Evolutionary conservation across 805 yeast genomes (phyloP).

Genomic region (Phaffomyces thermotolerans): DNA sequence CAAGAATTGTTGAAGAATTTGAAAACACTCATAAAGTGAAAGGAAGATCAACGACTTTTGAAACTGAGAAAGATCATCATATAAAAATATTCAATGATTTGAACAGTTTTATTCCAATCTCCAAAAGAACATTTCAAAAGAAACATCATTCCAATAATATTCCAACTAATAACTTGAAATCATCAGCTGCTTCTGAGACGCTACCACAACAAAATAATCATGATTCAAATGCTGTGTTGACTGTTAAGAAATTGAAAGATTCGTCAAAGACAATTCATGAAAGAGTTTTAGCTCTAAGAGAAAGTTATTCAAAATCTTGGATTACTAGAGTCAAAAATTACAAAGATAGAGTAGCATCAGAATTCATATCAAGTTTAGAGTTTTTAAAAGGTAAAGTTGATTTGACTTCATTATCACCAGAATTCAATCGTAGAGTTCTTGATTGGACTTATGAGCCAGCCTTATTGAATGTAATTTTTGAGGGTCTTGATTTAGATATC

Average conservation of each 20-base stretch:
- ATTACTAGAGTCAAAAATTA: constrained; percentile 49
- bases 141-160: not conserved
- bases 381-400: constrained; percentile 37
- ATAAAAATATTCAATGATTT: constrained; percentile 4
- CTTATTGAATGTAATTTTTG: constrained; percentile 43
- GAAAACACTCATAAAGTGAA: constrained; percentile 5
- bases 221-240: not conserved
- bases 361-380: constrained; percentile 32
- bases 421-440: constrained; percentile 38
- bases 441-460: constrained; percentile 43
- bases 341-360: constrained; percentile 32
- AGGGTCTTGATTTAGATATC: constrained; percentile 40
- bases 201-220: not conserved
- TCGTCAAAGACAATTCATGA: constrained; percentile 1
- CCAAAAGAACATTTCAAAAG: constrained; percentile 5
- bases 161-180: not conserved
- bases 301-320: constrained; percentile 62
- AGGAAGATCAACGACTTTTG: constrained; percentile 9
- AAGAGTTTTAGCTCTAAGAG: constrained; percentile 26
- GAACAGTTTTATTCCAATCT: constrained; percentile 4
- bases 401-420: constrained; percentile 28
- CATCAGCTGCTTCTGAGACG: constrained; percentile 3
- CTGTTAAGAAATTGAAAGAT: not conserved
- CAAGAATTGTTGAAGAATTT: constrained; percentile 18
- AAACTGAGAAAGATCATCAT: constrained; percentile 3